These are phyloP conservation scores for Magnolia kwangsiensis DNA, from an alignment of 164 flowering plant species.

Conservation along the genomic window DNA sequence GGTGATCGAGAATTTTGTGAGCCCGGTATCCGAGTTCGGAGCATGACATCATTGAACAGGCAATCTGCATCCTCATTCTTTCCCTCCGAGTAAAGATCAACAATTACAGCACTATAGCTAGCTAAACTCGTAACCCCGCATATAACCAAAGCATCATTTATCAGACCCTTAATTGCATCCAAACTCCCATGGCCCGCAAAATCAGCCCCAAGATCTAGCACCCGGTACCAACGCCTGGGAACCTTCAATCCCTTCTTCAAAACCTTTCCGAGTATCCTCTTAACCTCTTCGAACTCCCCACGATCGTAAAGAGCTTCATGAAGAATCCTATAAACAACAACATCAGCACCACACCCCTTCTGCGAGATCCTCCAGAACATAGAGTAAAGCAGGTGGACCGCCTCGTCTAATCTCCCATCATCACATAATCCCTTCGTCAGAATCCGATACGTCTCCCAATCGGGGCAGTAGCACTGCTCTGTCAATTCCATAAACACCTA, in stretches of 20 bases:
- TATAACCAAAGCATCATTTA: slow-evolving; percentile 51
- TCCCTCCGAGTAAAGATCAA: slow-evolving; percentile 53
- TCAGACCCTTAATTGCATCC: slow-evolving; percentile 37
- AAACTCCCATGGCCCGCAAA: slow-evolving; percentile 19
- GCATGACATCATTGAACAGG: slow-evolving; percentile 46
- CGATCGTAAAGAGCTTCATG: slow-evolving; percentile 64
- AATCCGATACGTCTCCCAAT: slow-evolving; percentile 52
- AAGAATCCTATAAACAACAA: slow-evolving; percentile 57
- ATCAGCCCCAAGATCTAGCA: slow-evolving; percentile 29
- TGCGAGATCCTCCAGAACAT: slow-evolving; percentile 83
- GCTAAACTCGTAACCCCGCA: slow-evolving; percentile 49
- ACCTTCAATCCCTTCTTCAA: slow-evolving; percentile 72
- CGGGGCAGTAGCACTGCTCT: slow-evolving; percentile 51
- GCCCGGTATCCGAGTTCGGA: too few relatives aligned
- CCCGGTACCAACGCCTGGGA: slow-evolving; percentile 35
- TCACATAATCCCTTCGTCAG: slow-evolving; percentile 73
- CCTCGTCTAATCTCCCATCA: slow-evolving; percentile 58
- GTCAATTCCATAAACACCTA: slow-evolving; percentile 63
- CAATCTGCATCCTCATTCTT: slow-evolving; percentile 40
- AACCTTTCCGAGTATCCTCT: slow-evolving; percentile 53
- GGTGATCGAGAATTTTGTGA: too few relatives aligned
- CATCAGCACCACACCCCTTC: slow-evolving; percentile 74
- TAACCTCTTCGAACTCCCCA: slow-evolving; percentile 48
- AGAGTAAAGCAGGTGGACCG: slow-evolving; percentile 68
- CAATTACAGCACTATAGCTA: slow-evolving; percentile 54